These are phyloP conservation scores for Meyerozyma carpophila DNA, from an alignment of 1,139 yeast genomes.

Conservation along the genomic window DNA sequence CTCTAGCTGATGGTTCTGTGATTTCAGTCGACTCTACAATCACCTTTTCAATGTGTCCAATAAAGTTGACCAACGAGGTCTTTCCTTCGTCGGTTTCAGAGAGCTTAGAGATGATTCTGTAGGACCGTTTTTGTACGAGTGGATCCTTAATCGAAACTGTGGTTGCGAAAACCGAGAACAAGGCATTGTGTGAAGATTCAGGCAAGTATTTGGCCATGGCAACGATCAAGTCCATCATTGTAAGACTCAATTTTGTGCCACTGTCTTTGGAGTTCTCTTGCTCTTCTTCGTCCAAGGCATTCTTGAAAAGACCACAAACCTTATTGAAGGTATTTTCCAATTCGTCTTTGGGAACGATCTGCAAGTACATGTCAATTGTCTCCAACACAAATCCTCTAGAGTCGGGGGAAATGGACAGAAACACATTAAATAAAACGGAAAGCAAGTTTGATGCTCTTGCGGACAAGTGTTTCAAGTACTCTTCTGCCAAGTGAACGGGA, in stretches of 20 bases:
- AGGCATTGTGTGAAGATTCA: conserved; percentile 58
- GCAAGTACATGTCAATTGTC: conserved; percentile 75
- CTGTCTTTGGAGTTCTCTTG: conserved; percentile 14
- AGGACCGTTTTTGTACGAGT: conserved; percentile 82
- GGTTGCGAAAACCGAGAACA: conserved; percentile 70
- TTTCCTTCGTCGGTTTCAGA: conserved; percentile 67
- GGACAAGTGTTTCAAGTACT: conserved; percentile 58
- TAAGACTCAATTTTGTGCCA: conserved; percentile 58
- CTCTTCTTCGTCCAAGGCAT: conserved; percentile 65
- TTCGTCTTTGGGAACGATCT: conserved; percentile 63
- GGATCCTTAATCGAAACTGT: conserved; percentile 57
- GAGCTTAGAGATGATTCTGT: conserved; percentile 69
- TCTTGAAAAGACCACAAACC: conserved; percentile 72
- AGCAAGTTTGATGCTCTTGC: conserved; percentile 67
- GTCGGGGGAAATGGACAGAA: conserved; percentile 79
- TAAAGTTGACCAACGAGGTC: conserved; percentile 43
- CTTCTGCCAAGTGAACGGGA: conserved; percentile 49
- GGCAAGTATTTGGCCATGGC: conserved; percentile 85
- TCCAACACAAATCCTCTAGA: conserved; percentile 81
- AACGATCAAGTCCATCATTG: conserved; percentile 88
- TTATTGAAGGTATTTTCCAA: conserved; percentile 75
- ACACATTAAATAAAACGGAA: conserved; percentile 86
- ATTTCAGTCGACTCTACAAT: conserved; percentile 53
- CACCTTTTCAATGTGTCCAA: conserved; percentile 55
- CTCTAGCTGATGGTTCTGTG: conserved; percentile 71